Evolutionary conservation across 805 yeast species (phyloP).

Genomic region (Grigorovia jiainica): DNA sequence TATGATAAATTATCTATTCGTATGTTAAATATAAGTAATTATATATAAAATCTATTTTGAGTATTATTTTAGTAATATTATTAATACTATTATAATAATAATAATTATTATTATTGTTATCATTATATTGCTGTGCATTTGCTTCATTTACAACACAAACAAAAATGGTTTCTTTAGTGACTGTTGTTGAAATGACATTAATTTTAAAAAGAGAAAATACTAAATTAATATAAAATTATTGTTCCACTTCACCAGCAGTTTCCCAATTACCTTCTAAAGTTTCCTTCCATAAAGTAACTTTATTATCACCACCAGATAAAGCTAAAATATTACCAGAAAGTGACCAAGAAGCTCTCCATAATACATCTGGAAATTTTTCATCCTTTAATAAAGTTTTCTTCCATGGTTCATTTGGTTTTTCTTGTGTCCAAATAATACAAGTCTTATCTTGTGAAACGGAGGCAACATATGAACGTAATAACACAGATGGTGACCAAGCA

Average conservation of each 20-base stretch:
- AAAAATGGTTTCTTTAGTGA: too few species aligned
- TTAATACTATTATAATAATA: too few species aligned
- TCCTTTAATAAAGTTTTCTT: slow-evolving; percentile 62
- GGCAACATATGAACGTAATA: slow-evolving; percentile 83
- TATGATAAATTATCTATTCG: too few species aligned
- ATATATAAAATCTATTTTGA: too few species aligned
- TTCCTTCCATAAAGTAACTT: slow-evolving; percentile 94
- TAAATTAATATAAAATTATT: too few species aligned
- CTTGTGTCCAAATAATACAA: slow-evolving; percentile 92
- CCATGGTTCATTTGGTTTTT: slow-evolving; percentile 60
- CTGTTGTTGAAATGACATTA: too few species aligned
- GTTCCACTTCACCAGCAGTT: slow-evolving; percentile 91
- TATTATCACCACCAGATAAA: slow-evolving; percentile 91
- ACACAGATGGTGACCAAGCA: slow-evolving; percentile 91
- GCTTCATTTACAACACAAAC: too few species aligned
- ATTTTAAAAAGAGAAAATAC: too few species aligned
- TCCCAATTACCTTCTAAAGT: slow-evolving; percentile 91
- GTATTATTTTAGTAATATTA: too few species aligned
- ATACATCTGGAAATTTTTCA: slow-evolving; percentile 89
- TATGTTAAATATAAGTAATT: too few species aligned
- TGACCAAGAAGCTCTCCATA: slow-evolving; percentile 98
- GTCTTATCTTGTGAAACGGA: slow-evolving; percentile 95
- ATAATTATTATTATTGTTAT: too few species aligned
- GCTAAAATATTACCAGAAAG: slow-evolving; percentile 92
- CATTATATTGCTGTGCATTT: too few species aligned